A percentile compares a stretch with the other conserved stretches of the same genome.
phyloP scores from a whole-genome alignment of 2,329 filamentous ascomycete genomes.

The Chaetomiaceae sp. region DNA sequence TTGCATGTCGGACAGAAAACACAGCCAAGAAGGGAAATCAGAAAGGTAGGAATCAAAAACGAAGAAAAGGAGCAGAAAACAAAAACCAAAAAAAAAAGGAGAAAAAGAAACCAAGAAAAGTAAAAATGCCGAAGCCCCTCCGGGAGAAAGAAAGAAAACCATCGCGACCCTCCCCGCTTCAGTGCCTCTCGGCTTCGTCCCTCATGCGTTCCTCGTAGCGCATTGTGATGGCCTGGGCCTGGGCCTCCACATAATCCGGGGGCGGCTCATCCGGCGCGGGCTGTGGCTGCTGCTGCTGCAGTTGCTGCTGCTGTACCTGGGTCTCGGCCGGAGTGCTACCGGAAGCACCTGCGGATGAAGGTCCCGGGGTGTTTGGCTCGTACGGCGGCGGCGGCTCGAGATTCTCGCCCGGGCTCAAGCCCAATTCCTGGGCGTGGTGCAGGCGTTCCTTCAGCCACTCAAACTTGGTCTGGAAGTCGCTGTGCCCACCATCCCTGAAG shows the following conservation, averaged over 20 bases:
- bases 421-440: constrained; percentile 72
- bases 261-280: constrained; percentile 67
- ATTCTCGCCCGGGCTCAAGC: constrained; percentile 59
- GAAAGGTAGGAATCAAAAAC: neutral
- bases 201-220: constrained; percentile 65
- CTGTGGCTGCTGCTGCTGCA: constrained; percentile 29
- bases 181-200: constrained; percentile 38
- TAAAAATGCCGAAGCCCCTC: neutral
- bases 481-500: constrained; percentile 94
- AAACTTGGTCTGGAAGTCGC: constrained; percentile 79
- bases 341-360: constrained; percentile 32
- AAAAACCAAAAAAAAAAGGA: neutral
- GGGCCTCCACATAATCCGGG: constrained; percentile 82
- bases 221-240: constrained; percentile 60
- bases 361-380: constrained; percentile 49
- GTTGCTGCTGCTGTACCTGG: constrained; percentile 23
- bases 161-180: neutral
- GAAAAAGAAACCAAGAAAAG: neutral
- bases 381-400: constrained; percentile 85
- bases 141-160: no score
- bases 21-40: neutral
- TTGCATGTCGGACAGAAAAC: neutral
- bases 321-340: neutral
- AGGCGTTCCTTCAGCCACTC: constrained; percentile 80
- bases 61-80: neutral